Evolutionary conservation across 2,329 filamentous ascomycete genomes (phyloP).

Genomic region (Trichoderma sp.): DNA sequence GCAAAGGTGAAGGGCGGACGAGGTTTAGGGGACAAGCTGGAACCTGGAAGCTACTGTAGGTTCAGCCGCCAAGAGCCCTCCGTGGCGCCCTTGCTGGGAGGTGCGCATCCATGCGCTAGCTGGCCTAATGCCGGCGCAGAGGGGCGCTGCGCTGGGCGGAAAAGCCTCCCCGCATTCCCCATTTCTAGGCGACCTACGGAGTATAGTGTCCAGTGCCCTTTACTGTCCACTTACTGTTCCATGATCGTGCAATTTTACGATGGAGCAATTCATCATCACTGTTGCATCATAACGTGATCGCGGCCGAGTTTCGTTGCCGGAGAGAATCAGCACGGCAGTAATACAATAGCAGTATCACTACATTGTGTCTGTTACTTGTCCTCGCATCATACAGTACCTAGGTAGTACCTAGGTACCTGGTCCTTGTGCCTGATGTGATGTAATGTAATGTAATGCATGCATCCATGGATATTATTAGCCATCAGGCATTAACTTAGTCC

Average conservation of each 20-base stretch:
- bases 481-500: not conserved
- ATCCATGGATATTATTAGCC: not conserved
- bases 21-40: not conserved
- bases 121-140: not conserved
- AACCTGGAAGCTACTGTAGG: not conserved
- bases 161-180: conserved; percentile 9
- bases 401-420: not conserved
- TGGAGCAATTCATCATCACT: not conserved
- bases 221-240: not conserved
- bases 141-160: not conserved
- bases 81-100: not conserved
- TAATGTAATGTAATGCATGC: too few species aligned
- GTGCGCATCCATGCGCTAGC: too few species aligned
- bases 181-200: too few species aligned
- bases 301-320: not conserved
- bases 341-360: not conserved
- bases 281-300: conserved; percentile 11
- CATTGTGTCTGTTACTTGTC: not conserved
- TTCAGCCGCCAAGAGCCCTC: not conserved
- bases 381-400: not conserved
- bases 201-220: too few species aligned
- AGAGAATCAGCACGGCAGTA: not conserved
- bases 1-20: not conserved
- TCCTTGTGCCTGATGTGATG: not conserved
- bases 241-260: not conserved